These are phyloP conservation scores for Sugiyamaella boreocaroliniensis DNA, from an alignment of 805 yeast genomes.

Conservation along the genomic window DNA sequence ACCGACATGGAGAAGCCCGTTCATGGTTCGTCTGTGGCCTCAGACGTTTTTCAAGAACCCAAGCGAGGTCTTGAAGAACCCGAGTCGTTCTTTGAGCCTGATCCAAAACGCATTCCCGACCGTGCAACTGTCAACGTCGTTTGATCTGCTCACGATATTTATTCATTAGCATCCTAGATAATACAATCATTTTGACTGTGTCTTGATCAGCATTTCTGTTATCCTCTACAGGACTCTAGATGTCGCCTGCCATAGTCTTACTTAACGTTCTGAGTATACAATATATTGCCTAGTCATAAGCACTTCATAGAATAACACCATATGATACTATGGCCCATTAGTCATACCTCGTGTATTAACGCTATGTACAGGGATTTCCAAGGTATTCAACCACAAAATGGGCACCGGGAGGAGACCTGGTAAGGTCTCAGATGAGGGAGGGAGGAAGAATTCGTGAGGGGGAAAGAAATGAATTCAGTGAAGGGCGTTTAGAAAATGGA, in stretches of 20 bases:
- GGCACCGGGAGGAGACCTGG: too few species aligned
- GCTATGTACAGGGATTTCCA: not conserved
- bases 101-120: not conserved
- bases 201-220: too few species aligned
- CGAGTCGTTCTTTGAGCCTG: not conserved
- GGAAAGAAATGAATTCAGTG: not conserved
- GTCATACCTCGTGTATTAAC: not conserved
- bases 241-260: too few species aligned
- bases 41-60: too few species aligned
- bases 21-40: too few species aligned
- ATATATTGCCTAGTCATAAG: too few species aligned
- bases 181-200: not conserved
- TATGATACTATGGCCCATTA: too few species aligned
- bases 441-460: not conserved
- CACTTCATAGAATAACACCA: too few species aligned
- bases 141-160: not conserved
- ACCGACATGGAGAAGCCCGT: not conserved
- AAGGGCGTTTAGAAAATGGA: constrained; percentile 15
- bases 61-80: not conserved
- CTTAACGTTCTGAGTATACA: too few species aligned
- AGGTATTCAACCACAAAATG: not conserved
- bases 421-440: not conserved
- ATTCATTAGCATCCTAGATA: not conserved
- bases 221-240: too few species aligned
- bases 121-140: not conserved